Base-by-base conservation (phyloP, 129 eudicot species). In the Smallanthus sonchifolius region DNA sequence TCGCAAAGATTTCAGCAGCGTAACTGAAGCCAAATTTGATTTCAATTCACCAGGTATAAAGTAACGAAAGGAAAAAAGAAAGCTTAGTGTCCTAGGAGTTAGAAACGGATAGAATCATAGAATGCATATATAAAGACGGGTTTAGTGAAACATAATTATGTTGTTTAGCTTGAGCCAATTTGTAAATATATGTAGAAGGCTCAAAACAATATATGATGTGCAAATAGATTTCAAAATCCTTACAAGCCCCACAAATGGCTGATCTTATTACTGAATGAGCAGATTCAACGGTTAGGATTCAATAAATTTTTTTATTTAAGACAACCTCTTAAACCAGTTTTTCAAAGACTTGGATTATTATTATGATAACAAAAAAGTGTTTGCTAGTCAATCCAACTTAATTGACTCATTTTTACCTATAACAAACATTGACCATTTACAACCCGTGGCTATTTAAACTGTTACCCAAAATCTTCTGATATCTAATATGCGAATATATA, bases 1-100 rank as follows among this genome's bases (percentile, higher is more conserved):
- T 11, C 87, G 47, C 0, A 92, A 84, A 14, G 89, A 82, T 77
- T 73, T 87, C 78, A 83, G 75, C 42, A 79, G 20, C 39, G 79
- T 74, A 77, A 11, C 59, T 4, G 45, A 48, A 15, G 35, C 62
- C 4, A 81, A 17, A 59, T 69, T 75, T 7, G 71, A 78, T 13
- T 75, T 77, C 30, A 76, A 69, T 52, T 65, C 83, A 66, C 39
- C 0, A 13, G 32, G 35, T 16, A 19, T 48, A 42, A 69, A 47
- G 49, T 80, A 43, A 51, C 20, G 28, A 30, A 62, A 55, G n/a
- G 49, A 66, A 63, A 40, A 56, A 68, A 43, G 3, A 55, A 35
- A 69, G 39, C 47, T 43, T 49, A 37, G 56, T 66, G 19, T 68
- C 55, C 43, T 34, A 32, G 42, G 56, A 62, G 65, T 69, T 77